These are phyloP conservation scores for Brassica carinata DNA, from an alignment of 345 rosid genomes.

Conservation along the genomic window DNA sequence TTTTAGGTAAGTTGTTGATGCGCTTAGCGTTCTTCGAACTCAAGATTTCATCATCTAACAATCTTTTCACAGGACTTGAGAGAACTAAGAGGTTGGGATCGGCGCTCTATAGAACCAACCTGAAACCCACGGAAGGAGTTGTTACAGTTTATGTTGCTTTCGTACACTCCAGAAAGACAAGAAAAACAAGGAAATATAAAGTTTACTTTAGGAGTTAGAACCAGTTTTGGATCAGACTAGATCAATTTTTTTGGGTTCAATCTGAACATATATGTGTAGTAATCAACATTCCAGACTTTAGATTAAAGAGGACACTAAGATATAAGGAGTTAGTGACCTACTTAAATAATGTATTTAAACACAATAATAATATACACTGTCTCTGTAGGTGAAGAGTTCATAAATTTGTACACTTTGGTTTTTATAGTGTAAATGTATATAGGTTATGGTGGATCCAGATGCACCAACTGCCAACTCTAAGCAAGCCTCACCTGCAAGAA, in stretches of 20 bases:
- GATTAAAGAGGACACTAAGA: neutral
- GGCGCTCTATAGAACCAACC: no score
- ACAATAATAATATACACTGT: no score
- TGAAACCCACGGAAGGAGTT: no score
- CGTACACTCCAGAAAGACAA: no score
- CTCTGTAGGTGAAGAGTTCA: constrained; percentile 20
- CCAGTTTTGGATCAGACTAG: no score
- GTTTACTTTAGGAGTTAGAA: no score
- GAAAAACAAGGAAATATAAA: neutral
- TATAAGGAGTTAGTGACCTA: neutral
- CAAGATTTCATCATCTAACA: no score
- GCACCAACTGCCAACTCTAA: constrained; percentile 33
- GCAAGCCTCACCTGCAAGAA: constrained; percentile 42
- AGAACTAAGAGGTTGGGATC: no score
- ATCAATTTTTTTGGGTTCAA: neutral
- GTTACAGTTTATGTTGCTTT: neutral
- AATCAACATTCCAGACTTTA: neutral
- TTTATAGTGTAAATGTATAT: neutral
- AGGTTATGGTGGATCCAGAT: constrained; percentile 44
- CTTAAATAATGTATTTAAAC: no score
- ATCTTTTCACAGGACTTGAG: no score
- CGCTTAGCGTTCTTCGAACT: no score
- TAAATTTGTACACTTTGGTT: constrained; percentile 41
- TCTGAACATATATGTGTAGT: neutral
- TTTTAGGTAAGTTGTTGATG: no score